Conservation (phyloP, 2,329 filamentous ascomycete genomes). For the Aspergillus viridinutans region DNA sequence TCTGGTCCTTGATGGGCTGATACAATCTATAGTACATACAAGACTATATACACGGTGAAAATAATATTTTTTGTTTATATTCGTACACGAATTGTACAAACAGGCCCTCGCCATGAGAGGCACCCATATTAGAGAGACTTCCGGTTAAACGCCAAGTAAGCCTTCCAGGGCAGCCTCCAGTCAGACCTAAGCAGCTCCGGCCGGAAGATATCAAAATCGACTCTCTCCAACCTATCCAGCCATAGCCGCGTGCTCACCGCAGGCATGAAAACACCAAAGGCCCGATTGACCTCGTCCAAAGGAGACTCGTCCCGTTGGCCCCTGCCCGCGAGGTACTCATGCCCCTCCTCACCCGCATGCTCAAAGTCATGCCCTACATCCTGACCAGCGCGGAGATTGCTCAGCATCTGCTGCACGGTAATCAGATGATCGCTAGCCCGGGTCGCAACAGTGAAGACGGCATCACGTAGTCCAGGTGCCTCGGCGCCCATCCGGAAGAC, state of each 20-base stretch:
- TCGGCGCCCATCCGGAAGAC: slow-evolving; percentile 74
- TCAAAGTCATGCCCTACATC: slow-evolving; percentile 84
- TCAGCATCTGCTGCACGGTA: slow-evolving; percentile 87
- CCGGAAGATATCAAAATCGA: slow-evolving; percentile 79
- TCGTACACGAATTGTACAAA: neutral
- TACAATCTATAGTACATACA: neutral
- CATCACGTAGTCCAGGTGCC: slow-evolving; percentile 80
- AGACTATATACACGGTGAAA: neutral
- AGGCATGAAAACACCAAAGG: slow-evolving; percentile 77
- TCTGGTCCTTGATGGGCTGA: neutral
- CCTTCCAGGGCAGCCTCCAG: slow-evolving; percentile 84
- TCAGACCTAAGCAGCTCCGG: slow-evolving; percentile 59
- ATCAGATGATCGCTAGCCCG: slow-evolving; percentile 94
- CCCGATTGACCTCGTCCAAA: slow-evolving; percentile 56
- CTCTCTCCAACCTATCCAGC: slow-evolving; percentile 69
- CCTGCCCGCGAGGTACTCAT: slow-evolving; percentile 41
- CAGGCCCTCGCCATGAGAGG: neutral
- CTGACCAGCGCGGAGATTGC: slow-evolving; percentile 68
- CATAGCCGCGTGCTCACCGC: slow-evolving; percentile 74
- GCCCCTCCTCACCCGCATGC: slow-evolving; percentile 72
- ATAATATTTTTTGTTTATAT: neutral
- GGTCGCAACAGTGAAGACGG: slow-evolving; percentile 87
- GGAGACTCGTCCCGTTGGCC: slow-evolving; percentile 23
- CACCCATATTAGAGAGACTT: slow-evolving; percentile 43
- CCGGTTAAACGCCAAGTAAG: slow-evolving; percentile 58